A percentile compares a stretch with the other conserved stretches of the same genome.
phyloP scores from a whole-genome alignment of 495 filamentous ascomycete species.

The Xylaria scruposa region DNA sequence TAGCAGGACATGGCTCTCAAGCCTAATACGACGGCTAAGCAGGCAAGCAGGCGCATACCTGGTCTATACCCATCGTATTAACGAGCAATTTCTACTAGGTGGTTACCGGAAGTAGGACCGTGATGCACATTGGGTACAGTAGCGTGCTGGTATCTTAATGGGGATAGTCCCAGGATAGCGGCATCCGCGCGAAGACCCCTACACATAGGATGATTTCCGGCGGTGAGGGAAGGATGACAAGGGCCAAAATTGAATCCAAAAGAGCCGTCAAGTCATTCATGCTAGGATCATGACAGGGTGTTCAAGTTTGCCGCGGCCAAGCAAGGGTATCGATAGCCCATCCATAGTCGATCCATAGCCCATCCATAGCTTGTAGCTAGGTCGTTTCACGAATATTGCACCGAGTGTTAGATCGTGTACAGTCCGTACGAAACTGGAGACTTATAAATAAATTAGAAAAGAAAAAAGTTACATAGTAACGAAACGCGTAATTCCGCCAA shows the following conservation, averaged over 20 bases:
- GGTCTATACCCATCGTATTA: conserved; percentile 6
- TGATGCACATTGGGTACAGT: conserved; percentile 1
- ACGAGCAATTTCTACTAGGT: background rate
- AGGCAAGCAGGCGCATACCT: background rate
- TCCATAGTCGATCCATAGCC: background rate
- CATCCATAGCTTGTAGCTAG: background rate
- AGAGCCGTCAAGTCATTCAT: conserved; percentile 7
- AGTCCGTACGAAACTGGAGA: too few relatives aligned
- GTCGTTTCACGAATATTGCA: background rate
- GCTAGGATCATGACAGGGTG: background rate
- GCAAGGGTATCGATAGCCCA: background rate
- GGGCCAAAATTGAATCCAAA: conserved; percentile 2
- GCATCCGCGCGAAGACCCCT: conserved; percentile 9
- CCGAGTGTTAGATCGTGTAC: background rate
- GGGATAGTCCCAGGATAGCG: conserved; percentile 10
- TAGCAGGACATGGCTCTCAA: background rate
- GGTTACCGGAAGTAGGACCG: conserved; percentile 17
- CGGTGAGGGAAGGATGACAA: conserved; percentile 21
- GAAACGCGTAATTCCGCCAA: conserved; percentile 16
- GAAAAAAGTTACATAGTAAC: background rate
- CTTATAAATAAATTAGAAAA: background rate
- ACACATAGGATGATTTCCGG: conserved; percentile 3
- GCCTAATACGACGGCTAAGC: background rate
- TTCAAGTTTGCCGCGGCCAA: background rate
- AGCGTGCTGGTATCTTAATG: background rate